Percentiles rank a stretch among this genome's conserved stretches.
Conservation (phyloP, 2,329 filamentous ascomycete species). For the Aspergillus hortae region DNA sequence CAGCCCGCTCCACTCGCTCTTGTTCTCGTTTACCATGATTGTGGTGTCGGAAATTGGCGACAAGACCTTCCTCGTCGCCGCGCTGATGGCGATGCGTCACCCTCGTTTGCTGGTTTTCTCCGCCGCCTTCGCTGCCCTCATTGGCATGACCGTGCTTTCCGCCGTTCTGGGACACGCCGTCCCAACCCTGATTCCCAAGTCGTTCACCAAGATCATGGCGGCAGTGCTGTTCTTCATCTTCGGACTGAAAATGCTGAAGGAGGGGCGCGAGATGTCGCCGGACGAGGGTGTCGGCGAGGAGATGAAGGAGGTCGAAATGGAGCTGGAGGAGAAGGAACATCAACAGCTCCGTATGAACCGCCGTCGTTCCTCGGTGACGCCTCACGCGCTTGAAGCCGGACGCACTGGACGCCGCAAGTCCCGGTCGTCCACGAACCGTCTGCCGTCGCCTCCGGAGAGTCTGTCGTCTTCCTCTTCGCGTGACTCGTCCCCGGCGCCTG, state of each 20-base stretch:
- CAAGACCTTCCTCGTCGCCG: conserved; percentile 96
- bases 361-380: conserved; percentile 65
- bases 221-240: conserved; percentile 85
- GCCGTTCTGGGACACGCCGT: conserved; percentile 90
- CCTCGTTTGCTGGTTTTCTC: conserved; percentile 90
- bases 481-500: conserved; percentile 50
- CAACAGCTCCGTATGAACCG: conserved; percentile 63
- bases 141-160: conserved; percentile 93
- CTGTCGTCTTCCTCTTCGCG: conserved; percentile 72
- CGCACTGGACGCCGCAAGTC: conserved; percentile 63
- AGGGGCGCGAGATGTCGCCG: conserved; percentile 83
- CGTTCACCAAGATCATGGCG: conserved; percentile 84
- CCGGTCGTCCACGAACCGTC: conserved; percentile 65
- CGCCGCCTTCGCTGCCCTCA: conserved; percentile 84
- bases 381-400: conserved; percentile 77
- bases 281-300: conserved; percentile 93
- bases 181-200: conserved; percentile 82
- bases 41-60: conserved; percentile 94
- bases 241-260: conserved; percentile 75
- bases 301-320: conserved; percentile 94
- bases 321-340: conserved; percentile 90
- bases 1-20: conserved; percentile 74
- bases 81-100: conserved; percentile 99
- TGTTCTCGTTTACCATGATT: conserved; percentile 96
- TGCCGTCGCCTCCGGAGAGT: conserved; percentile 76